These are phyloP conservation scores for Scheffersomyces coipomensis DNA, from an alignment of 805 yeast species.

Conservation along the genomic window DNA sequence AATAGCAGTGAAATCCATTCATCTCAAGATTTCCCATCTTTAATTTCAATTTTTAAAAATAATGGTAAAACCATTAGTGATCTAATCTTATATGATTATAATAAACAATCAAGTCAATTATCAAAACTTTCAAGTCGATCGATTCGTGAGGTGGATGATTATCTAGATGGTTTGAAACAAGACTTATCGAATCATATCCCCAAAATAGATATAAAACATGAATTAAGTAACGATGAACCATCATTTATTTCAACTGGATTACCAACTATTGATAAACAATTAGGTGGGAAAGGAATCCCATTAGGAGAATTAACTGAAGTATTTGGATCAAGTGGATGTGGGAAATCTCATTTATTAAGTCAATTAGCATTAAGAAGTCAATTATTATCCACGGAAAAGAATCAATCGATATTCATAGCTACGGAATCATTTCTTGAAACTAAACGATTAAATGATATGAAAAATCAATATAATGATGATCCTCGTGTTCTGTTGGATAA, in stretches of 20 bases:
- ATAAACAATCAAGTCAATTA: slow-evolving; percentile 11
- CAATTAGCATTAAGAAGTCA: slow-evolving; percentile 65
- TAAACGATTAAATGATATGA: slow-evolving; percentile 44
- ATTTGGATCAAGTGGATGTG: slow-evolving; percentile 81
- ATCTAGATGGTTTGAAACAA: slow-evolving; percentile 7
- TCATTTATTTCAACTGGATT: slow-evolving; percentile 22
- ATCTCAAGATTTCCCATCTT: slow-evolving; percentile 12
- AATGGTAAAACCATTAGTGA: slow-evolving; percentile 28
- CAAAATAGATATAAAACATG: background rate
- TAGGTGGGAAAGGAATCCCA: slow-evolving; percentile 31
- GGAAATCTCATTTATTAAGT: slow-evolving; percentile 78
- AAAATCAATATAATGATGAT: slow-evolving; percentile 9
- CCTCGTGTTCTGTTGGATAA: slow-evolving; percentile 23
- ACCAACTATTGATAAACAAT: slow-evolving; percentile 18
- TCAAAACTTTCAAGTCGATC: slow-evolving; percentile 24
- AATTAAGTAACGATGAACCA: background rate
- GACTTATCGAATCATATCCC: background rate
- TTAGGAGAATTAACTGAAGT: slow-evolving; percentile 57
- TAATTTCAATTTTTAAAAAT: slow-evolving; percentile 13
- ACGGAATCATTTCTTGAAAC: slow-evolving; percentile 79
- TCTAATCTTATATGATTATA: slow-evolving; percentile 14
- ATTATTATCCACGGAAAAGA: slow-evolving; percentile 4
- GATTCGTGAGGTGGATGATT: slow-evolving; percentile 24
- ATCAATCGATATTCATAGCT: slow-evolving; percentile 57
- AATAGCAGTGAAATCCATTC: slow-evolving; percentile 7